phyloP scores from a whole-genome alignment of 331 rosid genomes.

The Malus hybrid region DNA sequence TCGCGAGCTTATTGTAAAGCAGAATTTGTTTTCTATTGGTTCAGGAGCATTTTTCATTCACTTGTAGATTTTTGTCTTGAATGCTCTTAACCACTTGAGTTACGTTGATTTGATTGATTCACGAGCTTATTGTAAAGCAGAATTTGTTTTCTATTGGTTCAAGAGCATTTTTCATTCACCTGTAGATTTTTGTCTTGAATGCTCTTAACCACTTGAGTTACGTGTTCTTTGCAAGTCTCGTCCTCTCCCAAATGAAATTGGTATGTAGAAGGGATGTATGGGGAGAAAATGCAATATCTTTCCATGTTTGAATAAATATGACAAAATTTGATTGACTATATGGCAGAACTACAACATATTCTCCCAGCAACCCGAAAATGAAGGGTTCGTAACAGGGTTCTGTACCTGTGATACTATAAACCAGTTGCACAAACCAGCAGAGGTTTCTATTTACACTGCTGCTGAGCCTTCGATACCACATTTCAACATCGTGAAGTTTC shows the following conservation, averaged over 20 bases:
- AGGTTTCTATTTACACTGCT: constrained; percentile 57
- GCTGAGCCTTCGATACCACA: constrained; percentile 17
- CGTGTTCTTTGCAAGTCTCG: no score
- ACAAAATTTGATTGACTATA: constrained; percentile 33
- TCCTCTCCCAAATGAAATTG: neutral
- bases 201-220: no score
- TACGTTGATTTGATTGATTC: neutral
- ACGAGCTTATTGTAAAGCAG: neutral
- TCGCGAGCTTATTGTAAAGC: neutral
- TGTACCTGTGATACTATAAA: constrained; percentile 33
- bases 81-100: no score
- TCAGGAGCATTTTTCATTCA: neutral
- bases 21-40: neutral
- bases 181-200: no score
- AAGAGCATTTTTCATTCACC: neutral
- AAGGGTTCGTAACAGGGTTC: constrained; percentile 10
- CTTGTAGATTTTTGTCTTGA: no score
- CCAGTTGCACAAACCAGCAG: neutral
- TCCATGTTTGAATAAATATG: constrained; percentile 20
- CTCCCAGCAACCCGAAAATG: neutral
- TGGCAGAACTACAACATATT: constrained; percentile 32
- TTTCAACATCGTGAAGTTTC: constrained; percentile 25
- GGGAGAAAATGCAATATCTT: neutral
- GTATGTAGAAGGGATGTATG: neutral
- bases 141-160: neutral